Base-by-base conservation (phyloP, 805 yeast genomes). In the Kodamaea hsintzibuensis region DNA sequence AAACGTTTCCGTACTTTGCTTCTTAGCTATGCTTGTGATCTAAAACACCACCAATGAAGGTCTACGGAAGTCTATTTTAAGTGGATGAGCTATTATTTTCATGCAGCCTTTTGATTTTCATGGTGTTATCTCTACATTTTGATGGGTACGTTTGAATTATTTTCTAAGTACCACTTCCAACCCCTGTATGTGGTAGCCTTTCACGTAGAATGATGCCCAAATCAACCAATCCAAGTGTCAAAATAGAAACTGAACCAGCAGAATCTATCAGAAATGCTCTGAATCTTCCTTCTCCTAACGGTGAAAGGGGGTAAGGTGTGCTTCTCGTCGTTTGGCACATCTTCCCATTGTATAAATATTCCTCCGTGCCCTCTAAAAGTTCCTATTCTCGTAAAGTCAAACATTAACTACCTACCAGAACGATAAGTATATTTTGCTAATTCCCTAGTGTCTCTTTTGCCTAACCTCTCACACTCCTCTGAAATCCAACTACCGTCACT, bases 401-500 rank as follows among this genome's bases (percentile, higher is more conserved):
- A 25, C 7, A 8, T 18, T 14, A 43, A n/a, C 27, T 16, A 12
- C 17, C 44, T 6, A 14, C 16, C 35, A 40, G 25, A 16, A 40
- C 19, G 25, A 30, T 45, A 52, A 47, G 55, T 46, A 55, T 45
- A 30, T 22, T 45, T 45, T 45, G 48, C 38, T 6, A 27, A 45
- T 35, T 45, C 55, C 58, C 58, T 50, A 52, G 56, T 55, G 56
- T 22, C 40, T 37, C 53, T 22, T 22, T 22, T 4, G 25, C 39
- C 54, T 52, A 47, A 35, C 42, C 47, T 30, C 42, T 42, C 35
- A 33, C 47, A 30, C 35, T 9, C 8, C 50, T 51, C 56, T 55
- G 44, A 49, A 50, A 44, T 52, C 57, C 56, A 56, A 56, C 60
- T 49, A 27, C 50, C 33, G 56, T 53, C 56, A 33, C 25, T 53